Evolutionary conservation across 257 asterid species (phyloP).

Genomic region (Plantago elongata): DNA sequence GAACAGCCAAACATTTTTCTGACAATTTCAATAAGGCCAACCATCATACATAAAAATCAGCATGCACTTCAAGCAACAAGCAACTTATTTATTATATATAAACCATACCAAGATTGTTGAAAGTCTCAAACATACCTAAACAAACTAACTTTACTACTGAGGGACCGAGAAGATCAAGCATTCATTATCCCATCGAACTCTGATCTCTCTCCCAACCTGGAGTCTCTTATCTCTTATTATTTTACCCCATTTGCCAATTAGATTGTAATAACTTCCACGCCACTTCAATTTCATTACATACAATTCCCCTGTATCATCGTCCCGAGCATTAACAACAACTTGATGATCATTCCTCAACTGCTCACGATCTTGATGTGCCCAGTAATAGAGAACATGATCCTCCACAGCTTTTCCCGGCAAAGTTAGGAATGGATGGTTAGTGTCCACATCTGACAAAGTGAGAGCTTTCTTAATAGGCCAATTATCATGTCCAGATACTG

Average conservation of each 20-base stretch:
- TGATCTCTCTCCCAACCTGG: constrained; percentile 63
- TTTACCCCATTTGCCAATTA: constrained; percentile 85
- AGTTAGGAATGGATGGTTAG: constrained; percentile 82
- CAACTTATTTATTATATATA: not conserved
- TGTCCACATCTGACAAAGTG: constrained; percentile 77
- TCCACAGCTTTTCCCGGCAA: constrained; percentile 83
- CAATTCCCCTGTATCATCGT: constrained; percentile 62
- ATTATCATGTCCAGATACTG: constrained; percentile 47
- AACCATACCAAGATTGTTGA: constrained; percentile 6
- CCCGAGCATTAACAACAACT: constrained; percentile 65
- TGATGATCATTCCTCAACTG: constrained; percentile 65
- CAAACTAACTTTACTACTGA: constrained; percentile 21
- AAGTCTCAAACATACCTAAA: constrained; percentile 21
- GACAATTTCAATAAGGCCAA: constrained; percentile 7
- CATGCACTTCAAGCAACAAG: constrained; percentile 4
- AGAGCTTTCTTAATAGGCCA: constrained; percentile 84
- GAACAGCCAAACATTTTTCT: not conserved
- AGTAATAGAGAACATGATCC: constrained; percentile 63
- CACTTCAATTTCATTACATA: constrained; percentile 72
- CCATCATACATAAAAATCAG: constrained; percentile 6
- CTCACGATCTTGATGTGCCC: constrained; percentile 64
- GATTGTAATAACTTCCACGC: constrained; percentile 77
- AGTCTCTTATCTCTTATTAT: constrained; percentile 67
- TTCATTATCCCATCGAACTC: constrained; percentile 60
- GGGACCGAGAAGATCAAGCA: constrained; percentile 71